Evolutionary conservation across 106 monocot genomes (phyloP).

Genomic region (Cymbidium sinense): DNA sequence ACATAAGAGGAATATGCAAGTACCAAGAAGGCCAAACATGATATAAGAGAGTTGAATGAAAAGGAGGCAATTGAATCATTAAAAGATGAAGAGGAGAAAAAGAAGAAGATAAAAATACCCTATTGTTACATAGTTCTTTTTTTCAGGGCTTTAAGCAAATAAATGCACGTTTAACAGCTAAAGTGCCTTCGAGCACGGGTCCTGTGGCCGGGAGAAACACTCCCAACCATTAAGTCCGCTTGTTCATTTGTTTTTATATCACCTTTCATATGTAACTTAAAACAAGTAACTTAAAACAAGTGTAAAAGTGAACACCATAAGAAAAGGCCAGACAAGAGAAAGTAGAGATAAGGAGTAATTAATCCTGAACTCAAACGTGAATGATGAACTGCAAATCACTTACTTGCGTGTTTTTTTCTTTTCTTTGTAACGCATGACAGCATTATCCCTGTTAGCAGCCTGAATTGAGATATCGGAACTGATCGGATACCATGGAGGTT

Average conservation of each 20-base stretch:
- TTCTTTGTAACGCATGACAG: conserved; percentile 91
- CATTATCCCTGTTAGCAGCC: conserved; percentile 54
- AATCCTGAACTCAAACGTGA: neutral
- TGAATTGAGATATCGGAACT: conserved; percentile 30
- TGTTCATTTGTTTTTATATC: neutral
- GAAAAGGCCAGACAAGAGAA: neutral
- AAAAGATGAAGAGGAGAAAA: no score
- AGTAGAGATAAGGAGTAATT: neutral
- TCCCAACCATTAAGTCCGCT: neutral
- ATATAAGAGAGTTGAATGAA: no score
- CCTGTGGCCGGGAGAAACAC: no score
- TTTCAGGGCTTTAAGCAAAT: no score
- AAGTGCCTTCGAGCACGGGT: no score
- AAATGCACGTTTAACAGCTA: no score
- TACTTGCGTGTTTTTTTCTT: conserved; percentile 93
- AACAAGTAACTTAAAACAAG: neutral
- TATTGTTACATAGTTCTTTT: no score
- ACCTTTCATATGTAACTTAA: neutral
- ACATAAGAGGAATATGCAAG: no score
- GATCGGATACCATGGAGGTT: conserved; percentile 59
- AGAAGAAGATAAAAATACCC: no score
- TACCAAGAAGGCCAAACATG: no score
- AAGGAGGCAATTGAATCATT: no score
- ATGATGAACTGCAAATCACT: conserved; percentile 14
- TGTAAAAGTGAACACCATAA: neutral